Conservation (phyloP, 1,284 basidiomycete species). For the Boletus smithii region DNA sequence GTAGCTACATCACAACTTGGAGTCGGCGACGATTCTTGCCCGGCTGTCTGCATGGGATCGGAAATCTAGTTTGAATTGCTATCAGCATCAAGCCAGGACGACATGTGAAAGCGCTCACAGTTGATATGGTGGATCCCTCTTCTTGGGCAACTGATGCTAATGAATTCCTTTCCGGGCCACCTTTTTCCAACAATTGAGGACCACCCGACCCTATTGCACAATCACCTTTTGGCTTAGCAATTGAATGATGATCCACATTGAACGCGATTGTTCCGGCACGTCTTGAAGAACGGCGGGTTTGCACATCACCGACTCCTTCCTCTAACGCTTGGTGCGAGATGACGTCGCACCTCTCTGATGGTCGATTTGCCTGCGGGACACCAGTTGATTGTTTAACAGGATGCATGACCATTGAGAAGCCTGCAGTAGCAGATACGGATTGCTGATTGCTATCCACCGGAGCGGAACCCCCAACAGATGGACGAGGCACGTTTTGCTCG, state of each 20-base stretch:
- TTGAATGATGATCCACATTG: neutral
- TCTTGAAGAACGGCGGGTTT: conserved; percentile 1
- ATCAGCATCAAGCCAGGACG: conserved; percentile 1
- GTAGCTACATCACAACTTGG: neutral
- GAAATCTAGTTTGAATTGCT: neutral
- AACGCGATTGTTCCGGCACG: neutral
- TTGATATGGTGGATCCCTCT: neutral
- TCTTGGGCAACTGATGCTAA: conserved; percentile 1
- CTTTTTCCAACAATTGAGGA: neutral
- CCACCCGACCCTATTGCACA: neutral
- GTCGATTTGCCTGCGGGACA: neutral
- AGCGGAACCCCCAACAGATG: neutral
- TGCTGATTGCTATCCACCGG: neutral
- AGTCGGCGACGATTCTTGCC: neutral
- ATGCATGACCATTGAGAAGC: neutral
- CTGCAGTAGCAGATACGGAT: neutral
- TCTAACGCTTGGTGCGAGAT: neutral
- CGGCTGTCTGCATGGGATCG: neutral
- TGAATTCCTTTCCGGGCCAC: neutral
- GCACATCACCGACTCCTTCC: neutral
- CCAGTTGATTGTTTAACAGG: neutral
- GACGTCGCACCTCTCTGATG: neutral
- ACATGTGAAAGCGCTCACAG: conserved; percentile 8
- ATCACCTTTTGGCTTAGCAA: neutral
- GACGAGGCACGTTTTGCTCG: neutral